Percentiles rank a stretch among this genome's conserved stretches.
phyloP scores from a whole-genome alignment of 257 asterid genomes.

The Plantago major region DNA sequence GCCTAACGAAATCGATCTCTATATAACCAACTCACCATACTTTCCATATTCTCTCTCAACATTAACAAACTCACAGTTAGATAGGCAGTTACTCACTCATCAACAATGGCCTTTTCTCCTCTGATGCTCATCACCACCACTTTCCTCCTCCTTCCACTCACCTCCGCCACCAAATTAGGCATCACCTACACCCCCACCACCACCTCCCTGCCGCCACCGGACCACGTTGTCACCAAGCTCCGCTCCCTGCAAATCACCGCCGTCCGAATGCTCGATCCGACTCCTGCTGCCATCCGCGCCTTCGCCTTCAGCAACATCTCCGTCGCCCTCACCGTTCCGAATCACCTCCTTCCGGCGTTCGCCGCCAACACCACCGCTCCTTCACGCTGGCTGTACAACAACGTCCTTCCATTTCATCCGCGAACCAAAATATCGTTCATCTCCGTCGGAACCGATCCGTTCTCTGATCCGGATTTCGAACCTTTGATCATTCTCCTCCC shows the following conservation, averaged over 20 bases:
- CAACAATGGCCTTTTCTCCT: neutral
- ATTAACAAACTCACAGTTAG: too few relatives aligned
- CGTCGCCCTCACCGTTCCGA: constrained; percentile 71
- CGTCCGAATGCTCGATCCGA: constrained; percentile 62
- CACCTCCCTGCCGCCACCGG: constrained; percentile 50
- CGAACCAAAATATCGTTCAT: constrained; percentile 61
- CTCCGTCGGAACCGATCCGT: constrained; percentile 70
- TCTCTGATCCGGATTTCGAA: constrained; percentile 25
- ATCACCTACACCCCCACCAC: constrained; percentile 53
- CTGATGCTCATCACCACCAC: constrained; percentile 14
- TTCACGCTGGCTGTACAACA: constrained; percentile 44
- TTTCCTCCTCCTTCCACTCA: constrained; percentile 9
- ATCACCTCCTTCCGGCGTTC: constrained; percentile 51
- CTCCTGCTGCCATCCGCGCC: constrained; percentile 69
- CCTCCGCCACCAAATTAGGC: constrained; percentile 56
- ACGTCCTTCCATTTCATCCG: constrained; percentile 75
- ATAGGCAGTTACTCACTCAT: too few relatives aligned
- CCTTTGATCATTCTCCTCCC: constrained; percentile 47
- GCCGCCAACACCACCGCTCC: constrained; percentile 63
- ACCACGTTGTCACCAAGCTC: constrained; percentile 46
- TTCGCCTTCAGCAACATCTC: constrained; percentile 79
- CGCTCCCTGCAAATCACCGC: constrained; percentile 41
- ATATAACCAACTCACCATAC: too few relatives aligned
- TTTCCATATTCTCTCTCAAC: too few relatives aligned
- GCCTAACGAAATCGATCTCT: too few relatives aligned